Conservation (phyloP, 805 yeast species). For the Saturnispora halmiae region DNA sequence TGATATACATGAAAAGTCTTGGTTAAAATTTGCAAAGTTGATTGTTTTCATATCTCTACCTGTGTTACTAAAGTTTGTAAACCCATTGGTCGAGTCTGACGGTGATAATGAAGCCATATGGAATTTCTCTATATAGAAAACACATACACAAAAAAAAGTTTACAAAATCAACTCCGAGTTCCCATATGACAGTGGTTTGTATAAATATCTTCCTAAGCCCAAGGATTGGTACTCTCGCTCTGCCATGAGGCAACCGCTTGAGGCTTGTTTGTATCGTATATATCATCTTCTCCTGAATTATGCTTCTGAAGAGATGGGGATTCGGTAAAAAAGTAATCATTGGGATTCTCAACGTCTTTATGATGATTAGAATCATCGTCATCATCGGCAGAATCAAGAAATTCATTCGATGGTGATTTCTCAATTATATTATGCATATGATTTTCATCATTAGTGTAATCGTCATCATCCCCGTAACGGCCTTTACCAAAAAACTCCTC, state of each 20-base stretch:
- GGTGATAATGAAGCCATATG: constrained; percentile 2
- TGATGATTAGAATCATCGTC: background rate
- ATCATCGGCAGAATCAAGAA: constrained; percentile 4
- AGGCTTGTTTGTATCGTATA: background rate
- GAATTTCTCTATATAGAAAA: background rate
- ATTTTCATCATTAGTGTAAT: background rate
- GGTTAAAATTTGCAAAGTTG: constrained; percentile 62
- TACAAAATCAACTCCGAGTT: background rate
- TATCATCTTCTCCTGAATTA: constrained; percentile 12
- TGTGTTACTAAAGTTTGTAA: background rate
- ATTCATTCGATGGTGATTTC: background rate
- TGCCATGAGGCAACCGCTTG: constrained; percentile 11
- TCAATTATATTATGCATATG: constrained; percentile 5
- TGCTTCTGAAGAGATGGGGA: too few species aligned
- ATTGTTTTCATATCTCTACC: background rate
- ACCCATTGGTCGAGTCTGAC: background rate
- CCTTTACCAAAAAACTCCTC: constrained; percentile 29
- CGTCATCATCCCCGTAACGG: constrained; percentile 22
- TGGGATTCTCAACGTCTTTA: too few species aligned
- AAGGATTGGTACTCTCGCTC: constrained; percentile 47
- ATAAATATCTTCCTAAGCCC: constrained; percentile 32
- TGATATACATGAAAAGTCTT: constrained; percentile 77
- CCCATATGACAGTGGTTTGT: background rate
- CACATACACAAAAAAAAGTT: background rate
- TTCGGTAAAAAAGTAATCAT: too few species aligned